Base-by-base conservation (phyloP, 148 eudicot genomes). In the Talinum fruticosum region DNA sequence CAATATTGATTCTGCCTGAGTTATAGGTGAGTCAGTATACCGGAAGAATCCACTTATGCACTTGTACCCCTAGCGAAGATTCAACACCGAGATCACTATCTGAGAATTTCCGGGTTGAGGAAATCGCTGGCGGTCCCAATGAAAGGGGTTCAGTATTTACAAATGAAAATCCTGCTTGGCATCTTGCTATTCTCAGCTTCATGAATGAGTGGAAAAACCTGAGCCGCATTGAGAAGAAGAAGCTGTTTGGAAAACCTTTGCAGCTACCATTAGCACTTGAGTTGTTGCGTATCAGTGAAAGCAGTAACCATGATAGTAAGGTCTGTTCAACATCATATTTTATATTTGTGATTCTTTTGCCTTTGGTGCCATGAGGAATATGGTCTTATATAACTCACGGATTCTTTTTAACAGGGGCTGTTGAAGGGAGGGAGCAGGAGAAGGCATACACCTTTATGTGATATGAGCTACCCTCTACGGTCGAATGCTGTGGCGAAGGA, bases 11-110 rank as follows among this genome's bases (percentile, higher is more conserved):
- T 51, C 33, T 57, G 26, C 57, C 47, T 69, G 76, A 71, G 54
- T 62, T 80, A 51, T 83, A 96, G 99, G 95, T 96, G 83, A 96
- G 98, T 84, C 89, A 87, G 72, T 89, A 96, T 80, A 96, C 98
- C 65, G 97, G 94, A 86, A 88, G 99, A 84, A 82, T 96, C 76
- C 99, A 96, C 86, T 78, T 93, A 74, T 93, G 93, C 82, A 79
- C 85, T 65, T 96, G 93, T 71, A 87, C 74, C 76, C 86, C 87
- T 32, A 98, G 86, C 74, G 82, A 87, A 65, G 91, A 93, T 81
- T 80, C 89, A 73, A 87, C 90, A 75, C 93, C 91, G 65, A 90
- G 68, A 77, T 94, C 97, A 82, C 86, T 96, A 77, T 90, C 84
- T 81, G 84, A 89, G 82, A 93, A 86, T 87, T 93, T 93, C 69